Evolutionary conservation across 164 flowering plant genomes (phyloP).

Genomic region (Annona squamosa): DNA sequence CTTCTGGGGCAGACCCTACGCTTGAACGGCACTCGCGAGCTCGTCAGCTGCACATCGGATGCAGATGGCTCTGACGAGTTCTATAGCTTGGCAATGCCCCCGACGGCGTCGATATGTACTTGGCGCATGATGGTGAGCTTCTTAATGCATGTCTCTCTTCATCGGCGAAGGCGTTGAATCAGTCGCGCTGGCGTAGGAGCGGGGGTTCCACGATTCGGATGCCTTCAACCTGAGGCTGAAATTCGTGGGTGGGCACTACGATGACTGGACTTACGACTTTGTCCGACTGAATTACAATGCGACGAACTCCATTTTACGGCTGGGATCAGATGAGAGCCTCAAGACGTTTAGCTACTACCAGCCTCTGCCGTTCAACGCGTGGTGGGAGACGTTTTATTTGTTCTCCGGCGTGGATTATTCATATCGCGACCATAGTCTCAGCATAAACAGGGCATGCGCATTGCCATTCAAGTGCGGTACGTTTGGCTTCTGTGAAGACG

Average conservation of each 20-base stretch:
- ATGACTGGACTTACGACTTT: not conserved
- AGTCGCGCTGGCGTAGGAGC: constrained; percentile 6
- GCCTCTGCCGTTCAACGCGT: constrained; percentile 8
- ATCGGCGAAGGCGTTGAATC: too few relatives aligned
- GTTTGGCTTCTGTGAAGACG: constrained; percentile 23
- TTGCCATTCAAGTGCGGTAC: constrained; percentile 29
- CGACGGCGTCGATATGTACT: constrained; percentile 12
- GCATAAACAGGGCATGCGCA: constrained; percentile 11
- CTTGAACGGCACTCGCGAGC: constrained; percentile 2
- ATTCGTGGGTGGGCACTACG: not conserved
- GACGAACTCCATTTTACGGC: constrained; percentile 16
- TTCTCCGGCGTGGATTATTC: constrained; percentile 11
- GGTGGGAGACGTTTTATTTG: constrained; percentile 22
- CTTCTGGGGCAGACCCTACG: constrained; percentile 25
- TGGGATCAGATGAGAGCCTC: constrained; percentile 29
- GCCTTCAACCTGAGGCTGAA: constrained; percentile 5
- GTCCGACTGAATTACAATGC: constrained; percentile 19
- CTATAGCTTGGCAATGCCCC: constrained; percentile 22
- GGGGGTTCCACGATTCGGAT: constrained; percentile 3
- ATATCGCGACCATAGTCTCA: not conserved
- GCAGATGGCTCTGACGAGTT: constrained; percentile 17
- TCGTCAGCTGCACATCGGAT: constrained; percentile 21
- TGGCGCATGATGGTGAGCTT: not conserved
- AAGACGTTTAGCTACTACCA: constrained; percentile 20
- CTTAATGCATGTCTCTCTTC: not conserved